phyloP scores from a whole-genome alignment of 1,139 yeast genomes.

The Hemisphaericaspora xylanilytica region DNA sequence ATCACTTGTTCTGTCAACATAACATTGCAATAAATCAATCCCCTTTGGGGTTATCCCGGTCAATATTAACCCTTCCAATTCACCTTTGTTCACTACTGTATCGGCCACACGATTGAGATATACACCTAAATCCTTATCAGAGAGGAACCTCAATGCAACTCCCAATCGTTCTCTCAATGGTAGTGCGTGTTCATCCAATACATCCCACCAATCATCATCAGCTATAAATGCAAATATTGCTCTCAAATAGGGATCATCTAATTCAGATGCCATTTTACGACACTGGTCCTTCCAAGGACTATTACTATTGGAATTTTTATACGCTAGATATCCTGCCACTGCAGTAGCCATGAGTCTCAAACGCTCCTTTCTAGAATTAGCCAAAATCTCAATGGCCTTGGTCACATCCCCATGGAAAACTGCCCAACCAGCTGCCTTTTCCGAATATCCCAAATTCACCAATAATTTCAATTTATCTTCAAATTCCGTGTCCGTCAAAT shows the following conservation, averaged over 20 bases:
- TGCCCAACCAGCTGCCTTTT: constrained; percentile 98
- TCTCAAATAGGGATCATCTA: constrained; percentile 84
- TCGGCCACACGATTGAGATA: constrained; percentile 71
- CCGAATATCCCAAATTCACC: constrained; percentile 59
- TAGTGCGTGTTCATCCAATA: constrained; percentile 81
- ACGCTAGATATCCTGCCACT: constrained; percentile 87
- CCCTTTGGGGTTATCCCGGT: constrained; percentile 90
- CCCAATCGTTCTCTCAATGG: constrained; percentile 89
- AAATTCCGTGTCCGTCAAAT: constrained; percentile 71
- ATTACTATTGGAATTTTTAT: constrained; percentile 57
- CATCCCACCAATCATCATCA: constrained; percentile 96
- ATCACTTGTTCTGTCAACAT: constrained; percentile 86
- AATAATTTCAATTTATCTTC: constrained; percentile 65
- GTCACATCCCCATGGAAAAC: constrained; percentile 88
- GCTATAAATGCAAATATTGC: constrained; percentile 94
- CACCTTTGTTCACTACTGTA: constrained; percentile 72
- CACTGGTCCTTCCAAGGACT: constrained; percentile 95
- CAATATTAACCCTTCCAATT: constrained; percentile 82
- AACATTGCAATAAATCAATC: constrained; percentile 76
- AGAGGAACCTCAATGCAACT: constrained; percentile 79
- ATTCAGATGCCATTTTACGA: constrained; percentile 77
- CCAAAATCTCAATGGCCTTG: constrained; percentile 72
- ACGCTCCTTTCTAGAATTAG: constrained; percentile 57
- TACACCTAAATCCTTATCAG: constrained; percentile 70
- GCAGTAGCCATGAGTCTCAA: constrained; percentile 86